phyloP scores from a whole-genome alignment of 345 rosid genomes.

The Gossypium australe region DNA sequence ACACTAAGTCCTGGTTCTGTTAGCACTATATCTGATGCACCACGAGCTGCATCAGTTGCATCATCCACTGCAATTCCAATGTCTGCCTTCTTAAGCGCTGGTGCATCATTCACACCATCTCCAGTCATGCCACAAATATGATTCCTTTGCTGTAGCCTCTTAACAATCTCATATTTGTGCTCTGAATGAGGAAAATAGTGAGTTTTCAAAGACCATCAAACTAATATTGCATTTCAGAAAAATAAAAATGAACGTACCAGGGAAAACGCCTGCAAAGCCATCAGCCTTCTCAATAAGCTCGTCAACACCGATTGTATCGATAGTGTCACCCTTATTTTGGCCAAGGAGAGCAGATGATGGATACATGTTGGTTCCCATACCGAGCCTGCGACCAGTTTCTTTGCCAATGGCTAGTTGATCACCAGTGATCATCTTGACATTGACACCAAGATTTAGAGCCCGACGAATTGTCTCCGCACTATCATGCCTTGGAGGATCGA shows the following conservation, averaged over 20 bases:
- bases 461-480: conserved; percentile 69
- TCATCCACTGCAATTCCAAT: conserved; percentile 94
- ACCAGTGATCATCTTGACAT: conserved; percentile 77
- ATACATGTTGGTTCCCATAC: conserved; percentile 79
- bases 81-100: conserved; percentile 89
- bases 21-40: conserved; percentile 89
- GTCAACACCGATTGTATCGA: conserved; percentile 42
- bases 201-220: background rate
- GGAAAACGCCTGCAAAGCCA: conserved; percentile 77
- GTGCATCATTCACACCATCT: conserved; percentile 96
- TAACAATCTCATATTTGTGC: conserved; percentile 93
- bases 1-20: conserved; percentile 95
- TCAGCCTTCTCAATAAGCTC: conserved; percentile 76
- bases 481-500: conserved; percentile 79
- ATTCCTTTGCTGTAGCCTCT: conserved; percentile 72
- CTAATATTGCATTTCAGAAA: too few relatives aligned
- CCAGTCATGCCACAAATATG: conserved; percentile 98
- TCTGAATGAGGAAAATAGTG: conserved; percentile 33
- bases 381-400: conserved; percentile 69
- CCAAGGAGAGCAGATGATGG: conserved; percentile 72
- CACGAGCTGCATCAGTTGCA: conserved; percentile 90
- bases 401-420: conserved; percentile 71
- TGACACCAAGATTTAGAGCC: conserved; percentile 63
- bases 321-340: conserved; percentile 36
- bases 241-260: conserved; percentile 31